Evolutionary conservation across 1,139 yeast species (phyloP).

Genomic region (Candida labiduridarum): DNA sequence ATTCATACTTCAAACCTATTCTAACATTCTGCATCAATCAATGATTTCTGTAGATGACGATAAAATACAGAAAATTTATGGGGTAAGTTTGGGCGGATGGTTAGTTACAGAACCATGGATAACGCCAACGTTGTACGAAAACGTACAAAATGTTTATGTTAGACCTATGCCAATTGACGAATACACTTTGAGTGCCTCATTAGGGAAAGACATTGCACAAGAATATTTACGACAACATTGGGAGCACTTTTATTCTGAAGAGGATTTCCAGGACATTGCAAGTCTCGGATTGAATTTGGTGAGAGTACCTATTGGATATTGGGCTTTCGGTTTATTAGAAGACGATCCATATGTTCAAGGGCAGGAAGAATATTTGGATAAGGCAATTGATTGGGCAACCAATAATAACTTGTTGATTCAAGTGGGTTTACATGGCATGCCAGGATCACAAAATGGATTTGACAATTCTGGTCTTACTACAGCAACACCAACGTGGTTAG

Average conservation of each 20-base stretch:
- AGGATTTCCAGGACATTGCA: slow-evolving; percentile 22
- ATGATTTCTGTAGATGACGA: slow-evolving; percentile 8
- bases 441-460: slow-evolving; percentile 33
- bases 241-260: slow-evolving; percentile 22
- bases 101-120: slow-evolving; percentile 33
- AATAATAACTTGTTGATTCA: slow-evolving; percentile 22
- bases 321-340: slow-evolving; percentile 25
- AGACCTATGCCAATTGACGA: slow-evolving; percentile 25
- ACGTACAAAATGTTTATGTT: slow-evolving; percentile 10
- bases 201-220: slow-evolving; percentile 18
- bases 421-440: slow-evolving; percentile 30
- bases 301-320: slow-evolving; percentile 30
- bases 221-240: slow-evolving; percentile 22
- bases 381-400: slow-evolving; percentile 25
- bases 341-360: slow-evolving; percentile 28
- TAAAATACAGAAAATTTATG: slow-evolving; percentile 16
- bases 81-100: slow-evolving; percentile 33
- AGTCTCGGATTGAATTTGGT: slow-evolving; percentile 24
- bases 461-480: slow-evolving; percentile 28
- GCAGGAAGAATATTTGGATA: slow-evolving; percentile 26
- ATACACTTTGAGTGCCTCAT: slow-evolving; percentile 17
- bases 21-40: slow-evolving; percentile 4
- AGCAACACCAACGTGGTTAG: slow-evolving; percentile 16
- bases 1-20: not conserved
- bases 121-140: slow-evolving; percentile 25